These are phyloP conservation scores for Gossypioides kirkii DNA, from an alignment of 345 rosid species.

Conservation along the genomic window DNA sequence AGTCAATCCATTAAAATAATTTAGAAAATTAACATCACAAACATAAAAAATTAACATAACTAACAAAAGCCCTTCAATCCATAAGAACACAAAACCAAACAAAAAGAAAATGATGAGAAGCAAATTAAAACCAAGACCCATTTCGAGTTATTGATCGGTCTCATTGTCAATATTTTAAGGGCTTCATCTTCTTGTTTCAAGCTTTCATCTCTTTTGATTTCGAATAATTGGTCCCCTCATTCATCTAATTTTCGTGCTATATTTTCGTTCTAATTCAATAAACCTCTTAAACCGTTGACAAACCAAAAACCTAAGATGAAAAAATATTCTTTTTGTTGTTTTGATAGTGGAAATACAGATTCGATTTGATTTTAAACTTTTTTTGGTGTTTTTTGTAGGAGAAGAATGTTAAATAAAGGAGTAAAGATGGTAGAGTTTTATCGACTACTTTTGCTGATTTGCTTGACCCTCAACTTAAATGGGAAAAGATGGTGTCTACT, in stretches of 20 bases:
- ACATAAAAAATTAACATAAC: too few species aligned
- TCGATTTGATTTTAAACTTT: not conserved
- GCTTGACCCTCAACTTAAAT: conserved; percentile 62
- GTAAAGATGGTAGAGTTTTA: conserved; percentile 45
- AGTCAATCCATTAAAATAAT: too few species aligned
- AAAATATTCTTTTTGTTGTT: not conserved
- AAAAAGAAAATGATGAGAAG: too few species aligned
- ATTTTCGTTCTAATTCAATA: not conserved
- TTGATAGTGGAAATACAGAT: not conserved
- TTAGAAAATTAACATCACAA: too few species aligned
- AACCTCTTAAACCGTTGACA: not conserved
- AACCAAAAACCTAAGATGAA: conserved; percentile 17
- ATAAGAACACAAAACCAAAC: too few species aligned
- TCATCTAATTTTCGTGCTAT: conserved; percentile 14
- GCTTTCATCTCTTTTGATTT: conserved; percentile 24
- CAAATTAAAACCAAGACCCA: too few species aligned
- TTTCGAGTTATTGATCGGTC: conserved; percentile 59
- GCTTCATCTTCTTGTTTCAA: conserved; percentile 61
- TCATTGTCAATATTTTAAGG: conserved; percentile 70
- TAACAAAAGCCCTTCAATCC: too few species aligned
- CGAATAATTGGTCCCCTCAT: conserved; percentile 19
- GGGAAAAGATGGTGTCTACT: conserved; percentile 86
- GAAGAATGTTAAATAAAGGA: conserved; percentile 26
- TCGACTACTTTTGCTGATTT: conserved; percentile 93
- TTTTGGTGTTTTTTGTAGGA: conserved; percentile 25